Percentiles rank a stretch among this genome's conserved stretches.
Conservation (phyloP, 2,329 filamentous ascomycete species). For the Cadophora luteo-olivacea region DNA sequence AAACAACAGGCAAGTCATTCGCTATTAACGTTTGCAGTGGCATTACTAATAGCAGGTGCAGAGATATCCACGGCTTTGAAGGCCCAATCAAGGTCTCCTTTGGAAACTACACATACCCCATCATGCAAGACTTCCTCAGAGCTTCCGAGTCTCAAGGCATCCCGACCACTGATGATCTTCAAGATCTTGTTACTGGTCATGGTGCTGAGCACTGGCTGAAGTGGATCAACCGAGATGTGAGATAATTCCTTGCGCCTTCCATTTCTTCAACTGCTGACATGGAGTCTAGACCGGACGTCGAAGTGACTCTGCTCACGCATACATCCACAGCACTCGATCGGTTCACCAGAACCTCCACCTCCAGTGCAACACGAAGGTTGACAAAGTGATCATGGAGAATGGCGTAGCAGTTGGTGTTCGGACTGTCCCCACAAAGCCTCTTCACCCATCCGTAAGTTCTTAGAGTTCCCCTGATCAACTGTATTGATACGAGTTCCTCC, state of each 20-base stretch:
- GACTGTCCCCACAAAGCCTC: constrained; percentile 73
- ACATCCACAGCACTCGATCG: constrained; percentile 77
- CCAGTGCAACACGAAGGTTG: constrained; percentile 62
- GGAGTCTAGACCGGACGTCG: constrained; percentile 66
- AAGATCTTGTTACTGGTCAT: constrained; percentile 70
- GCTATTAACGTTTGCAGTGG: too few relatives aligned
- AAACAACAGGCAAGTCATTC: constrained; percentile 57
- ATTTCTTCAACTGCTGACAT: not conserved
- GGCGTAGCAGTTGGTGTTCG: constrained; percentile 75
- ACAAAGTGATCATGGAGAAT: constrained; percentile 59
- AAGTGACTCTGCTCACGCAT: constrained; percentile 78
- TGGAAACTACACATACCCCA: constrained; percentile 69
- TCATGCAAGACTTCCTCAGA: constrained; percentile 81
- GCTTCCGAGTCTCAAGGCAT: constrained; percentile 77
- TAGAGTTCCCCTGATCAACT: not conserved
- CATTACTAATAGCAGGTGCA: constrained; percentile 36
- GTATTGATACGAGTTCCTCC: constrained; percentile 36
- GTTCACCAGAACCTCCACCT: constrained; percentile 67
- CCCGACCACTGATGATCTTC: constrained; percentile 76
- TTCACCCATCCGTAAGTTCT: constrained; percentile 55
- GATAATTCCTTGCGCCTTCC: constrained; percentile 26
- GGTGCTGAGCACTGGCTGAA: constrained; percentile 86
- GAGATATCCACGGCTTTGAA: constrained; percentile 76
- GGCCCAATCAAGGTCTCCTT: constrained; percentile 75
- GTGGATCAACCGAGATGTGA: constrained; percentile 76